These are phyloP conservation scores for Alternaria burnsii DNA, from an alignment of 2,329 filamentous ascomycete genomes.

Conservation along the genomic window DNA sequence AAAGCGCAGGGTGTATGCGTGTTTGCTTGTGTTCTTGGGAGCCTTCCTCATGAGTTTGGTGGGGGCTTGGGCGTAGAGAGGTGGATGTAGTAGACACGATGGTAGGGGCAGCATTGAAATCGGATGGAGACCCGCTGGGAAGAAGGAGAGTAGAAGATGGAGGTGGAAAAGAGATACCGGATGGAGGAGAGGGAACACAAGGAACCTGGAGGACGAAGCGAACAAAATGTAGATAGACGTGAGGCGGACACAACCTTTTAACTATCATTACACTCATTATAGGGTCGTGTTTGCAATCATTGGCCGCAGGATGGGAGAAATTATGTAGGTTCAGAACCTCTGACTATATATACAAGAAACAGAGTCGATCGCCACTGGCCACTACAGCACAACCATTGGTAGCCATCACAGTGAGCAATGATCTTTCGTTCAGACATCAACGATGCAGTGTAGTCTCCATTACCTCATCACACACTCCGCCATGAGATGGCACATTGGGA, in stretches of 20 bases:
- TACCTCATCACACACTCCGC: background rate
- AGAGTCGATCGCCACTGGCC: background rate
- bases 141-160: background rate
- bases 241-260: background rate
- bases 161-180: background rate
- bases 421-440: background rate
- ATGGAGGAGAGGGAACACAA: no score
- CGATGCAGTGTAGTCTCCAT: background rate
- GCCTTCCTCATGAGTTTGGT: slow-evolving; percentile 75
- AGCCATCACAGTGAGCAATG: background rate
- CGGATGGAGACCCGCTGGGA: no score
- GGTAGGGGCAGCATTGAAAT: background rate
- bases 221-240: background rate
- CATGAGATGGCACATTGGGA: slow-evolving; percentile 10
- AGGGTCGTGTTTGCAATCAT: background rate
- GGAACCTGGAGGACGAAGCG: background rate
- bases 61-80: slow-evolving; percentile 71
- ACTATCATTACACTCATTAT: background rate
- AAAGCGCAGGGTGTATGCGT: slow-evolving; percentile 68
- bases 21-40: slow-evolving; percentile 68
- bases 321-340: background rate
- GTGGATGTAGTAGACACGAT: background rate
- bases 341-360: background rate
- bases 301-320: background rate
- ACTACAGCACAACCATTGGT: background rate